Percentiles rank a stretch among this genome's conserved stretches.
Evolutionary conservation across 257 asterid species (phyloP).

Genomic region (Echium plantagineum): DNA sequence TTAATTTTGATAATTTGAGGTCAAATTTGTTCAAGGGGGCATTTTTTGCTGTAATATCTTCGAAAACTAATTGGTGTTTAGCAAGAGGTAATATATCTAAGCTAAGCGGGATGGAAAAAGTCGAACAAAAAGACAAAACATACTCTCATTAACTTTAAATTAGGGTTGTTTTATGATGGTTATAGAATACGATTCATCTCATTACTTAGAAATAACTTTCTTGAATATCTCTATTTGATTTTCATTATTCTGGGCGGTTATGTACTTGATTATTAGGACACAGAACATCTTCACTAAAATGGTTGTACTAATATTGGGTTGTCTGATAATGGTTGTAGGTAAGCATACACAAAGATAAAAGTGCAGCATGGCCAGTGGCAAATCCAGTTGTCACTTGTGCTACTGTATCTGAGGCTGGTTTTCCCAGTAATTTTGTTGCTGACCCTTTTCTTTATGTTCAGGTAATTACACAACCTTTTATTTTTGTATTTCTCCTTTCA

Average conservation of each 20-base stretch:
- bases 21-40: not conserved
- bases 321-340: constrained; percentile 27
- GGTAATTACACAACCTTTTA: constrained; percentile 21
- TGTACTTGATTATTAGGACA: not conserved
- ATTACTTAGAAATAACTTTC: not conserved
- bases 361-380: constrained; percentile 92
- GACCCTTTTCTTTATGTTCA: constrained; percentile 76
- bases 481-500: not conserved
- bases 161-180: no score
- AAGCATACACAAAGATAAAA: constrained; percentile 53
- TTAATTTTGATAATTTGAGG: not conserved
- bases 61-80: no score
- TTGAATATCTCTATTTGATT: not conserved
- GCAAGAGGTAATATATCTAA: no score
- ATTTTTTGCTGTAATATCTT: no score
- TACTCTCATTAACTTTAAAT: no score
- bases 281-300: not conserved
- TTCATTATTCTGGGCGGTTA: not conserved
- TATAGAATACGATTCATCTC: no score
- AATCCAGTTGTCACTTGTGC: constrained; percentile 93
- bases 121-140: no score
- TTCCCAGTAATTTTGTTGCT: constrained; percentile 91
- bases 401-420: constrained; percentile 70
- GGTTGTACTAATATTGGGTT: not conserved
- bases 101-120: no score